Evolutionary conservation across 192 early-diverging fungal genomes (phyloP), one percentile per base, ranked within the genome.

Genomic region (Chytriomyces sp.): DNA sequence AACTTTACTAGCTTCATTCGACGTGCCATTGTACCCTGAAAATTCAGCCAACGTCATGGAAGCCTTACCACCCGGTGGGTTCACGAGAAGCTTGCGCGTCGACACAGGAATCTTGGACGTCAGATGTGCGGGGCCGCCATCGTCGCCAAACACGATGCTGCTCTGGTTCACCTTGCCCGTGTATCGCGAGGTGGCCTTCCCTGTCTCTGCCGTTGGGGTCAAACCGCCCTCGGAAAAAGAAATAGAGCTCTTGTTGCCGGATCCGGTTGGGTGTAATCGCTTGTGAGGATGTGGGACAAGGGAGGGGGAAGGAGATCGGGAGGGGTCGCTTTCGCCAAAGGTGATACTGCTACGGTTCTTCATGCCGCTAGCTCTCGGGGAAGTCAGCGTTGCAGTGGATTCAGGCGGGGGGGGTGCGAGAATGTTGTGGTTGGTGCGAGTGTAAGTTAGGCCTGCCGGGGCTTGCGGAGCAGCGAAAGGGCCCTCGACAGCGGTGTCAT

Each of bases 131-230:
- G 22, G 56, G n/a, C 30, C 59, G 12, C 59, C 59, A 39, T 61
- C 59, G 25, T 61, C 59, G 12, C 59, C 59, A 61, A 61, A 61
- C 12, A 61, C 33, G 33, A 61, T 37, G 2, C 7, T 34, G 33
- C 31, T 36, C 14, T 61, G 32, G 59, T 61, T 61, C 31, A 36
- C 19, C 14, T 32, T 17, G 10, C 33, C 30, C n/a, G 12, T 36
- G 34, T 32, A 61, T 0, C 59, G 59, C 4, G 59, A 49, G n/a
- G n/a, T n/a, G 22, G 44, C 44, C 44, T 49, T 49, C 44, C 22
- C 17, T 1, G 14, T 14, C 17, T 32, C 33, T 4, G 31, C 32
- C 30, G 25, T 17, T 36, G 33, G 17, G 12, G 36, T 10, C 1
- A 17, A 30, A 36, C 33, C 36, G 12, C 33, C 59, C 14, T 28